Evolutionary conservation across 2,329 filamentous ascomycete species (phyloP), one percentile per base, ranked within the genome.

Genomic region (Apiospora malaysiana): DNA sequence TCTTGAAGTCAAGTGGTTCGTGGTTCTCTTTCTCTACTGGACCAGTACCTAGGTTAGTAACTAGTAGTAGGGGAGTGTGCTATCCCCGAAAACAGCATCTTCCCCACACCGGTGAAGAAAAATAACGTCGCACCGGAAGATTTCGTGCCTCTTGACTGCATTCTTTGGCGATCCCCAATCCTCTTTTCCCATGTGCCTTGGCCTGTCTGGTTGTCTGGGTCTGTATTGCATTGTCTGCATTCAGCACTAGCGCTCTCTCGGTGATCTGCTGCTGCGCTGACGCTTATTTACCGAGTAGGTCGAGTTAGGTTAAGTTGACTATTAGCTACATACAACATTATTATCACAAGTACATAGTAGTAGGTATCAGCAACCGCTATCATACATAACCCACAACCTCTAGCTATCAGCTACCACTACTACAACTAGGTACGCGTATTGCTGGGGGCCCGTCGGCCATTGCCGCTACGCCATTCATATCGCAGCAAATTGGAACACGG

Each of bases 51-150:
- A 45, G 45, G 45, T 4, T 10, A 10, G 27, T 18, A 40, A n/a
- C n/a, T n/a, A n/a, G n/a, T n/a, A n/a, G n/a, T n/a, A n/a, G 32
- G 27, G 27, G 56, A 32, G 56, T n/a, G 10, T 40, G 32, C 56
- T 40, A 21, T 32, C 51, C 21, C 18, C 27, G 25, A 37, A 63
- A 37, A 63, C 56, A 40, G 32, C 32, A 23, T n/a, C 6, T 63
- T 63, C 56, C 32, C 56, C 56, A 63, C 56, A 63, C 56, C 56
- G 56, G 56, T 63, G 56, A 63, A 40, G 56, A 63, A 63, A 63
- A n/a, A n/a, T 40, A 63, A 63, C 56, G 56, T 63, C 56, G 56
- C 56, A 63, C 56, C 32, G 56, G 56, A 63, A 40, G 56, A 63
- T 63, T 37, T 63, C 56, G 56, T 63, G 56, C 56, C 56, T 63